Evolutionary conservation across 2,329 filamentous ascomycete species (phyloP).

Genomic region (Fusarium bactridioides): DNA sequence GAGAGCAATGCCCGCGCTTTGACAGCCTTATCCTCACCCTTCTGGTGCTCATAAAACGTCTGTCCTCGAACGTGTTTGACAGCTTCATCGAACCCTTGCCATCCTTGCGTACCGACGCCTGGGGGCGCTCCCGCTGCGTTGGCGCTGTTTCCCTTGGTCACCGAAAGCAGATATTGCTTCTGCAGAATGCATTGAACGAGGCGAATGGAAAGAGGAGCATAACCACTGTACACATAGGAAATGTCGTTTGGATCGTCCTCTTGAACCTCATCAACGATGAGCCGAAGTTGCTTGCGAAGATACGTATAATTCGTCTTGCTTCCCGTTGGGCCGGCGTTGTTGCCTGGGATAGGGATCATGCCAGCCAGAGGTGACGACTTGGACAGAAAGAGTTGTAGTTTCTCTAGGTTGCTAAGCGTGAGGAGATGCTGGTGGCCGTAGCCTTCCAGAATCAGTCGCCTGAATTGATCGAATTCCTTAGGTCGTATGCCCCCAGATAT

Average conservation of each 20-base stretch:
- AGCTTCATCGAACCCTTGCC: conserved; percentile 92
- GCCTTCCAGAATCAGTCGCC: conserved; percentile 85
- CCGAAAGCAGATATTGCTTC: conserved; percentile 80
- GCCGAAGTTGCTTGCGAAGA: conserved; percentile 82
- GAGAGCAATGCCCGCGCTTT: conserved; percentile 85
- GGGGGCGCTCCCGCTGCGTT: conserved; percentile 42
- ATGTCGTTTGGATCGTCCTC: conserved; percentile 94
- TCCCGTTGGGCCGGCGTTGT: conserved; percentile 60
- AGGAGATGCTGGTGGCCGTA: conserved; percentile 96
- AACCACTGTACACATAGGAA: conserved; percentile 97
- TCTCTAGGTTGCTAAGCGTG: conserved; percentile 87
- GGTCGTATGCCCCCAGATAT: conserved; percentile 87
- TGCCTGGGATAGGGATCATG: conserved; percentile 78
- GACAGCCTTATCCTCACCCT: conserved; percentile 90
- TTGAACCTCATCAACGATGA: conserved; percentile 96
- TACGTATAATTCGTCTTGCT: conserved; percentile 90
- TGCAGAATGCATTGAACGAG: conserved; percentile 93
- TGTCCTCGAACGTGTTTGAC: conserved; percentile 86
- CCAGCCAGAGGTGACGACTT: conserved; percentile 79
- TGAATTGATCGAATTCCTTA: conserved; percentile 89
- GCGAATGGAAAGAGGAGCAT: conserved; percentile 89
- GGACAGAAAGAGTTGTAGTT: conserved; percentile 84
- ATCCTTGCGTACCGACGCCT: conserved; percentile 75
- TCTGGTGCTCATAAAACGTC: conserved; percentile 92
- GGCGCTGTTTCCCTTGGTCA: conserved; percentile 69